Percentiles rank a stretch among this genome's conserved stretches.
Conservation (phyloP, 1,284 basidiomycete species). For the Ustilago nuda region DNA sequence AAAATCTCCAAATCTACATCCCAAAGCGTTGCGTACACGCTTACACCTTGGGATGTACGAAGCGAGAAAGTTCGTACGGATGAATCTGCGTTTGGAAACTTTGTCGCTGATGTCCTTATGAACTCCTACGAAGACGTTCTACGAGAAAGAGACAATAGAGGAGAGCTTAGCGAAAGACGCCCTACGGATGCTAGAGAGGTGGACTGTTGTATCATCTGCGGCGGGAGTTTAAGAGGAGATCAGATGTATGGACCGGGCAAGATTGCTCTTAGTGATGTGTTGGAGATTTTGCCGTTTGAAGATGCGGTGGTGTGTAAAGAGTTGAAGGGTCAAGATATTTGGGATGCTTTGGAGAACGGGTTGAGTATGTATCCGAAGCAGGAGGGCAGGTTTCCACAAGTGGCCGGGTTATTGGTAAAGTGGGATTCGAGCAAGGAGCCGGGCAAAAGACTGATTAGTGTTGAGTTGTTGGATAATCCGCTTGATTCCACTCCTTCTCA, state of each 20-base stretch:
- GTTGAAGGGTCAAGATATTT: constrained; percentile 82
- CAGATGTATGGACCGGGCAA: constrained; percentile 80
- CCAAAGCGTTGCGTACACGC: constrained; percentile 76
- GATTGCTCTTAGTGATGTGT: constrained; percentile 82
- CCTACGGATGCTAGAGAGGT: constrained; percentile 41
- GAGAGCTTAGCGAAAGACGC: constrained; percentile 36
- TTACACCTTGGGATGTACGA: constrained; percentile 79
- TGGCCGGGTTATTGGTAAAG: constrained; percentile 84
- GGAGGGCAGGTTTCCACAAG: constrained; percentile 90
- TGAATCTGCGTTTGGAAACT: constrained; percentile 84
- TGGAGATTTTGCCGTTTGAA: constrained; percentile 90
- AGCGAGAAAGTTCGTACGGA: constrained; percentile 79
- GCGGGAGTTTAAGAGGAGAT: constrained; percentile 85
- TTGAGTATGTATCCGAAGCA: constrained; percentile 86
- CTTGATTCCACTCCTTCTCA: constrained; percentile 22
- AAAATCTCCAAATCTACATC: constrained; percentile 79
- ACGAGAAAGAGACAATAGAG: constrained; percentile 73
- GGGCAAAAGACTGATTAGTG: constrained; percentile 54
- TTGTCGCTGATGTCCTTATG: constrained; percentile 86
- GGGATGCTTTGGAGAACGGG: constrained; percentile 82
- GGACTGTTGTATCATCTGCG: constrained; percentile 58
- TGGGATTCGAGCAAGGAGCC: constrained; percentile 81
- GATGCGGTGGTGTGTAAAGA: constrained; percentile 84
- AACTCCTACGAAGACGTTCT: constrained; percentile 87
- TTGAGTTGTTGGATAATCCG: constrained; percentile 53